These are phyloP conservation scores for Grammothele lineata DNA, from an alignment of 768 basidiomycete genomes.

Conservation along the genomic window DNA sequence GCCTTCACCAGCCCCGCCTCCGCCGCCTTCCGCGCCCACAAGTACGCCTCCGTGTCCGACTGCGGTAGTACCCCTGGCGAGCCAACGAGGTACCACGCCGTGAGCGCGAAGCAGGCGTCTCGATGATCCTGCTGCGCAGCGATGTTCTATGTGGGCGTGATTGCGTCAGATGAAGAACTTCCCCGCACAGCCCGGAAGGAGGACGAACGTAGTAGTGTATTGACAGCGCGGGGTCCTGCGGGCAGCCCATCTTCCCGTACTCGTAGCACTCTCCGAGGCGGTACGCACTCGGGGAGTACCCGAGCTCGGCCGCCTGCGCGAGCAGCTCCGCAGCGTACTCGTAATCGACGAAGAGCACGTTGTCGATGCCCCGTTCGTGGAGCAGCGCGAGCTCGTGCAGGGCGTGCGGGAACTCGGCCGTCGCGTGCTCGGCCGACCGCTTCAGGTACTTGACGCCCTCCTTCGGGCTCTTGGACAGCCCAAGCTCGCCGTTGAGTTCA, in stretches of 20 bases:
- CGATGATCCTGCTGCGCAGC: constrained; percentile 96
- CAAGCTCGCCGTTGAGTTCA: constrained; percentile 93
- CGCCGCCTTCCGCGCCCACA: constrained; percentile 96
- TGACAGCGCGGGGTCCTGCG: constrained; percentile 92
- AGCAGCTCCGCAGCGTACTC: constrained; percentile 94
- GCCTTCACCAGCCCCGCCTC: constrained; percentile 91
- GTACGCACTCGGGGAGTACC: constrained; percentile 95
- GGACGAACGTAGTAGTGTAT: constrained; percentile 97
- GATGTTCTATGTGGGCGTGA: constrained; percentile 63
- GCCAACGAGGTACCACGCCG: constrained; percentile 98
- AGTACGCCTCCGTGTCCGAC: constrained; percentile 95
- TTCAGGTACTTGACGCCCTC: constrained; percentile 99
- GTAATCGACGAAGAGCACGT: constrained; percentile 93
- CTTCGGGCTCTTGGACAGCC: constrained; percentile 79
- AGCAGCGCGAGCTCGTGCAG: constrained; percentile 90
- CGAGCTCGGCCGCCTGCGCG: constrained; percentile 92
- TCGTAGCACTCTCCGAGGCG: constrained; percentile 98
- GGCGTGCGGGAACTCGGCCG: constrained; percentile 94
- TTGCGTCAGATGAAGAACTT: background rate
- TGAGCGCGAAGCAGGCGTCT: constrained; percentile 96
- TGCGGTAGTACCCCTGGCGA: constrained; percentile 97
- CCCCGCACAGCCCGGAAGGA: background rate
- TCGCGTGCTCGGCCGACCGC: constrained; percentile 90
- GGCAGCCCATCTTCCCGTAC: constrained; percentile 98
- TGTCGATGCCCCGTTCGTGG: constrained; percentile 97